Percentiles rank a stretch among this genome's conserved stretches.
Conservation (phyloP, 139 green algal species). For the Chlorella ohadii region DNA sequence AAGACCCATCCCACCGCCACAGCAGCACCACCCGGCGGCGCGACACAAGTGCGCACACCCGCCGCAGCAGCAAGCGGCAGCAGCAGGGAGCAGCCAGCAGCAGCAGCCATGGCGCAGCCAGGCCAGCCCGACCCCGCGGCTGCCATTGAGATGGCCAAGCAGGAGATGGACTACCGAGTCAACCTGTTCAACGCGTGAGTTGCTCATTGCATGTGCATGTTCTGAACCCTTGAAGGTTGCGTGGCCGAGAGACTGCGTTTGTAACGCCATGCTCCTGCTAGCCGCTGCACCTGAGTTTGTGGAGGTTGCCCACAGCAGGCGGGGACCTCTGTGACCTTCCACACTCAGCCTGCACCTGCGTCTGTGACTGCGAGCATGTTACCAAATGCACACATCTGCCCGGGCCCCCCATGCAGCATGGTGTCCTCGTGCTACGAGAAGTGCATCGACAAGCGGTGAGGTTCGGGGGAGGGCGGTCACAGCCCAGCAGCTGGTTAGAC, state of each 20-base stretch:
- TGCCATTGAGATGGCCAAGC: constrained; percentile 69
- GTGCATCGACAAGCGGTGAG: constrained; percentile 87
- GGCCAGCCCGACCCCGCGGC: background rate
- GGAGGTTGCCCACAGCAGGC: no score
- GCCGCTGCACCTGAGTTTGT: no score
- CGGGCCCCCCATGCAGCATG: constrained; percentile 74
- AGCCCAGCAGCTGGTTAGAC: no score
- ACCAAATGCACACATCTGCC: background rate
- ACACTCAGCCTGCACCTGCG: no score
- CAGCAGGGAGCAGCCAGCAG: no score
- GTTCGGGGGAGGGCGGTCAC: no score
- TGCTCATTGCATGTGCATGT: no score
- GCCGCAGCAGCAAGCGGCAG: background rate
- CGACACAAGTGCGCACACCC: no score
- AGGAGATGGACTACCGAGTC: constrained; percentile 95
- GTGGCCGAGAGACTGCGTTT: no score
- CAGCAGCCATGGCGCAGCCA: constrained; percentile 16
- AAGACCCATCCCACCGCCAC: background rate
- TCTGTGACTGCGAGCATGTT: constrained; percentile 2
- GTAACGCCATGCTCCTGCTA: no score
- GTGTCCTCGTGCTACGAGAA: constrained; percentile 84
- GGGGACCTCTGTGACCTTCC: no score
- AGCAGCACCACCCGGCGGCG: background rate
- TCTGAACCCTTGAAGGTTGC: no score
- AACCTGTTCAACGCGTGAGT: constrained; percentile 91